Base-by-base conservation (phyloP, 2,329 filamentous ascomycete species). In the Ceratocystiopsis sp. region DNA sequence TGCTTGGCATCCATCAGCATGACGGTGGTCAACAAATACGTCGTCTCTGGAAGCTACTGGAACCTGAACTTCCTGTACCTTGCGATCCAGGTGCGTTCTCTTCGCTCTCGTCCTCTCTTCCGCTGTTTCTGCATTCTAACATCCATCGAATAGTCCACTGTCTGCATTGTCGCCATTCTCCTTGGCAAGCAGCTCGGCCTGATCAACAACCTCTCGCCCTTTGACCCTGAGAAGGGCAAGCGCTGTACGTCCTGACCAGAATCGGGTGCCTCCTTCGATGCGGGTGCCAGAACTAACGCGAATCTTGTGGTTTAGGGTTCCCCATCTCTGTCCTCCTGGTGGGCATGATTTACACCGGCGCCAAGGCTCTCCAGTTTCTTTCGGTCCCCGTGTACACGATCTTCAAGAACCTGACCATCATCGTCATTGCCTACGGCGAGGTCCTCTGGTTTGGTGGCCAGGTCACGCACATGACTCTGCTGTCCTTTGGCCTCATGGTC, bases 11-110 rank as follows among this genome's bases (percentile, higher is more conserved):
- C 87, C n/a, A 98, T 98, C 58, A 75, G 89, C 61, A 98, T 98
- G 91, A 98, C 91, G 9, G 84, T 95, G n/a, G 91, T 93, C 61
- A 98, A 98, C 68, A 98, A 98, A 71, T 98, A 93, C 61, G 87
- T 95, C 49, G 76, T 98, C 39, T 95, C 85, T 9, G 91, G 91
- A 47, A 71, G 73, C 42, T 75, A 80, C 52, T 98, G 93, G 75
- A 98, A 98, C 64, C 66, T 98, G 55, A 94, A 93, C 64, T 94
- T 96, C 64, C 84, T 98, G 64, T 81, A 95, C 54, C 75, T 98
- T 47, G 80, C 77, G 48, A 73, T 96, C 48, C 91, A 96, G 78
- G 89, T 95, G 75, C 56, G 75, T 57, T n/a, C 15, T 5, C n/a
- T 39, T 29, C 12, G 3, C 21, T 16, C 16, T 11, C n/a, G 34